Base-by-base conservation (phyloP, 202 grass and related monocot species). In the Musa balbisiana region DNA sequence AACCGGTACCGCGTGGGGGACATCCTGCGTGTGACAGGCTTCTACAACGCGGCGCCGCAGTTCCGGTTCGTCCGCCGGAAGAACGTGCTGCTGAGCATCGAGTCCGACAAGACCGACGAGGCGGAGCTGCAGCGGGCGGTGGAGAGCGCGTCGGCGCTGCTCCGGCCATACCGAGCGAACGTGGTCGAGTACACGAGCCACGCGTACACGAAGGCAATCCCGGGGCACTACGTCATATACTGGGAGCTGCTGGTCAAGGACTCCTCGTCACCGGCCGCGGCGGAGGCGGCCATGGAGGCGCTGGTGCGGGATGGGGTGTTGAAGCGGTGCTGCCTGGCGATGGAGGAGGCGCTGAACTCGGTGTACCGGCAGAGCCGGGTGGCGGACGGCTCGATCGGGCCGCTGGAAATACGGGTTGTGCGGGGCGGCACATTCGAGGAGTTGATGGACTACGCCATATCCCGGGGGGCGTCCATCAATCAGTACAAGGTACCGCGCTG, bases 361-460 rank as follows among this genome's bases (percentile, higher is more conserved):
- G 90, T 97, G 64, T 97, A 97, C 86, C 43, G 93, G 77, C 90
- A 97, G 78, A 97, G 93, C 87, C 77, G 93, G 29, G 93, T 92
- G 16, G 93, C 93, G 5, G 93, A 97, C 78, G 80, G 90, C 12
- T 97, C 93, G 1, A 97, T 97, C 73, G 93, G 93, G 11, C 84
- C 93, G 51, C 88, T 97, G 53, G 93, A 97, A 82, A 97, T 97
- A 80, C 78, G 93, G n/a, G 87, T 97, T 2, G 93, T 97, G 26
- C 79, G 90, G 43, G 17, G 78, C 0, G 93, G 93, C 81, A 92
- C 90, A 10, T 97, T 97, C 79, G 93, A 97, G 77, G 93, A 97
- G 82, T 80, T 97, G 51, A 97, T 97, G 93, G 90, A 97, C 85
- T 97, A 97, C 72, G 90, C 90, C 80, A 92, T 97, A 76, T 86